phyloP scores from a whole-genome alignment of 192 early-diverging fungal species.

The Oehlia diaphana region DNA sequence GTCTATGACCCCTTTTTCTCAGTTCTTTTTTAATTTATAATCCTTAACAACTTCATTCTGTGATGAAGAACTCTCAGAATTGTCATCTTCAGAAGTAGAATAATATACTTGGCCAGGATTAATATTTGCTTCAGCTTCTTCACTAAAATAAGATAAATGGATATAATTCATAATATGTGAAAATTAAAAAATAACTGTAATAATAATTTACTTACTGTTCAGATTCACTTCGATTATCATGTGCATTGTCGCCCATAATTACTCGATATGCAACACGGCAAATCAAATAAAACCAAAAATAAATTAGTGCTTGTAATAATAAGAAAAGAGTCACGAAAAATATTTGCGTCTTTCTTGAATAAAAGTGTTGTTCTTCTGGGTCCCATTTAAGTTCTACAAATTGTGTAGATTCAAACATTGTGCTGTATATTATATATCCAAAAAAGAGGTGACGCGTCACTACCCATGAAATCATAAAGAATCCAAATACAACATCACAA shows the following conservation, averaged over 20 bases:
- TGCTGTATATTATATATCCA: conserved; percentile 64
- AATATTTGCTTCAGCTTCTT: no score
- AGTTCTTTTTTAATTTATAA: no score
- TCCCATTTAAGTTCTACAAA: conserved; percentile 59
- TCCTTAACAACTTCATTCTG: no score
- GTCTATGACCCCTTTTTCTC: no score
- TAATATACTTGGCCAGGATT: no score
- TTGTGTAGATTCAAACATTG: conserved; percentile 48
- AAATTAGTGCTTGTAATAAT: conserved; percentile 64
- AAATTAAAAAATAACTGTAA: neutral
- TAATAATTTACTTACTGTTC: conserved; percentile 35
- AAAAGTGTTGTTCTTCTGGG: conserved; percentile 56
- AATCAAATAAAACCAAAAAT: conserved; percentile 81
- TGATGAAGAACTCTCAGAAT: no score
- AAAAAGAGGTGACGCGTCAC: conserved; percentile 73
- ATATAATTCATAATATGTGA: no score
- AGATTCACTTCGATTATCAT: conserved; percentile 69
- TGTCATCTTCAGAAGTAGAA: no score
- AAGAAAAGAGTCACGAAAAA: conserved; percentile 61
- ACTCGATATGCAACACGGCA: conserved; percentile 59
- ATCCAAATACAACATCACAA: conserved; percentile 71
- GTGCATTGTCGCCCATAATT: conserved; percentile 60
- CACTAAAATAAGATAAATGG: no score
- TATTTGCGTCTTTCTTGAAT: conserved; percentile 47
- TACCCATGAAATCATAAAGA: conserved; percentile 78